Evolutionary conservation across 148 eudicot species (phyloP), one percentile per base, ranked within the genome.

Genomic region (Tetragonia tetragonoides): DNA sequence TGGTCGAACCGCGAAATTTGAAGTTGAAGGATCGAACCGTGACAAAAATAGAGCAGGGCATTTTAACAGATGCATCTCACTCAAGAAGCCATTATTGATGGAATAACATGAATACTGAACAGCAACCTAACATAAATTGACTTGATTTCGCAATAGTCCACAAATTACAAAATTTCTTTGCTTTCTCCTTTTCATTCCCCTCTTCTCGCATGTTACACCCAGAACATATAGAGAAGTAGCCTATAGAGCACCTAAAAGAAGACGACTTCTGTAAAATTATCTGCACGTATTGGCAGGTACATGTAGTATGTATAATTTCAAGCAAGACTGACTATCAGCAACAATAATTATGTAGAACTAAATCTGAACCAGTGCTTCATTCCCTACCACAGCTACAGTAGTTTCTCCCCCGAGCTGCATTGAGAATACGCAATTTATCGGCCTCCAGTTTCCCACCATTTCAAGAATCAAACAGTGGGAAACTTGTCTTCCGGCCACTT

Each of bases 281-380:
- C 42, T 38, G 69, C 75, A 23, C 2, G 60, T 23, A 42, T 18
- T 18, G 14, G 69, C 8, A 46, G 73, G 66, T 34, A 40, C 72
- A 44, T 59, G 34, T 20, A 53, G 49, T 34, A 17, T 56, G 67
- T 54, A 76, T 73, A 75, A 75, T 21, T 62, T 20, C 11, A 66
- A 69, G 21, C 72, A 51, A 10, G 61, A n/a, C 20, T 40, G 40
- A 38, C 37, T 62, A 70, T 17, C 41, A 63, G 68, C 66, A 41
- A 37, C 16, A 38, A 73, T 74, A 66, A 78, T 10, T 51, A 40
- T 63, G 64, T 40, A 63, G 53, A 78, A 40, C 37, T 41, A 85
- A 83, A 65, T 90, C 92, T 77, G 97, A 90, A 89, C 98, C 98
- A 82, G 81, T 76, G 97, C 96, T 91, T 91, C 96, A 88, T 91